Evolutionary conservation across 768 basidiomycete species (phyloP).

Genomic region (Cystobasidium onofrii): DNA sequence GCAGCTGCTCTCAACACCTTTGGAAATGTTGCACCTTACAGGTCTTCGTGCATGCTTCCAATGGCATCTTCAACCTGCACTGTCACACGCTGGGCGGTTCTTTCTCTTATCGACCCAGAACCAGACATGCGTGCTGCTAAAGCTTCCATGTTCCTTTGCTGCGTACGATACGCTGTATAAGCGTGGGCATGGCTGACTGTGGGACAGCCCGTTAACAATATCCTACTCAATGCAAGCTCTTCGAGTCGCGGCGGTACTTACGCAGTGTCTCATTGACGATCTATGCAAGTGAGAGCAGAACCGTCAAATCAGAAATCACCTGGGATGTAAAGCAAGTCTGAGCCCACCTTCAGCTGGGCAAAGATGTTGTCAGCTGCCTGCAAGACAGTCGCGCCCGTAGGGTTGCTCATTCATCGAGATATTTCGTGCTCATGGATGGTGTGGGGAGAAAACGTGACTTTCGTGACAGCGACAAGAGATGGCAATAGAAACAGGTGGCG

Average conservation of each 20-base stretch:
- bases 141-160: not conserved
- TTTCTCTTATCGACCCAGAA: not conserved
- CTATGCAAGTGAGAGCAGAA: not conserved
- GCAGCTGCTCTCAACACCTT: too few species aligned
- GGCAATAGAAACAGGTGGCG: not conserved
- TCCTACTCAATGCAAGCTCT: not conserved
- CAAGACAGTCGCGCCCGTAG: constrained; percentile 12
- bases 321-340: not conserved
- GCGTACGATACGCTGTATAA: constrained; percentile 6
- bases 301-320: not conserved
- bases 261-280: constrained; percentile 6
- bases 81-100: not conserved
- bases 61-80: not conserved
- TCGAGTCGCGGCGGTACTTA: not conserved
- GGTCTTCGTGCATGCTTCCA: constrained; percentile 16
- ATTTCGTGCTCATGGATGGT: not conserved
- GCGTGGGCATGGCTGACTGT: constrained; percentile 29
- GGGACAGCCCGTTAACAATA: not conserved
- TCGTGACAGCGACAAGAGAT: not conserved
- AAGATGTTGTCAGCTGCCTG: constrained; percentile 30
- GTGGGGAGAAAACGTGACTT: not conserved
- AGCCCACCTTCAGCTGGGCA: constrained; percentile 12
- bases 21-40: not conserved
- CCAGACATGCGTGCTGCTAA: not conserved
- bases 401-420: constrained; percentile 11